Evolutionary conservation across 306 rosid species (phyloP).

Genomic region (Hylodesmum podocarpum): DNA sequence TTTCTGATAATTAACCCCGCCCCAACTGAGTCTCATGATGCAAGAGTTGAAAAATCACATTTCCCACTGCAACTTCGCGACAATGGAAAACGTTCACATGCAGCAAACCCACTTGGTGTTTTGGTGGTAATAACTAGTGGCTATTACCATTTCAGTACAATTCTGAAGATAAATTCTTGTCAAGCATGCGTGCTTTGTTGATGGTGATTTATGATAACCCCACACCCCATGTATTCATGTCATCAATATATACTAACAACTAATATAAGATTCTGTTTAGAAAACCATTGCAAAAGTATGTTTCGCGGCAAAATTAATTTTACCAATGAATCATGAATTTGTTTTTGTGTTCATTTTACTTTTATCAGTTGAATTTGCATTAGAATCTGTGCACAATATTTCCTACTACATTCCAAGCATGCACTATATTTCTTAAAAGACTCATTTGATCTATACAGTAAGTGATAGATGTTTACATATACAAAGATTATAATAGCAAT

Average conservation of each 20-base stretch:
- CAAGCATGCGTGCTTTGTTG: conserved; percentile 21
- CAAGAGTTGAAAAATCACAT: background rate
- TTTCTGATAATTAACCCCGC: background rate
- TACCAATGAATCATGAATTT: too few relatives aligned
- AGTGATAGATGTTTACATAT: too few relatives aligned
- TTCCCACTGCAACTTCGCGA: background rate
- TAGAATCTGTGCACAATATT: too few relatives aligned
- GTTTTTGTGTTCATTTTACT: too few relatives aligned
- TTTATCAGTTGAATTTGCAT: too few relatives aligned
- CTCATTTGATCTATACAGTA: too few relatives aligned
- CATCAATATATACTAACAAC: background rate
- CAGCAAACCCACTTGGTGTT: conserved; percentile 9
- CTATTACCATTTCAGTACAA: conserved; percentile 21
- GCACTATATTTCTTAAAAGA: too few relatives aligned
- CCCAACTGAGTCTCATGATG: background rate
- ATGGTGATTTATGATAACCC: conserved; percentile 18
- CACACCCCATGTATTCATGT: background rate
- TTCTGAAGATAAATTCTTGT: conserved; percentile 15
- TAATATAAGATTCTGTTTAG: too few relatives aligned
- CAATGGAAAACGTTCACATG: background rate
- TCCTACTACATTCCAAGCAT: too few relatives aligned
- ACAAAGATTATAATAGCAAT: too few relatives aligned
- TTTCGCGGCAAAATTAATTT: too few relatives aligned
- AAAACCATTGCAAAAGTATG: too few relatives aligned
- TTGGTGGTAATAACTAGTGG: conserved; percentile 37